Evolutionary conservation across 2,329 filamentous ascomycete species (phyloP), one percentile per base, ranked within the genome.

Genomic region (Paraphoma chrysanthemicola): DNA sequence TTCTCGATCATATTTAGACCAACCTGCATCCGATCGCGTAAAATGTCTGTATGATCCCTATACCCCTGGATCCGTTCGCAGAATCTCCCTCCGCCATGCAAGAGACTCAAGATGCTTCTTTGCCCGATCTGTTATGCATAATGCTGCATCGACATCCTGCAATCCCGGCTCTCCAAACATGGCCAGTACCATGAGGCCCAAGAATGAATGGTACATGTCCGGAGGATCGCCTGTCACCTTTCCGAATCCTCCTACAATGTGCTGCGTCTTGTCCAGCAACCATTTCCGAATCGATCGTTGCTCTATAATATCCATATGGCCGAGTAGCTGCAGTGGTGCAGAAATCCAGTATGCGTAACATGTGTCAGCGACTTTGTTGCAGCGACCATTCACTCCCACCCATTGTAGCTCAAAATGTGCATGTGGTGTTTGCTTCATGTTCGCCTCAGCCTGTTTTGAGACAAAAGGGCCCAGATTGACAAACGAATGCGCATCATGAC

Each of bases 271-370:
- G 48, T 90, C 87, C 9, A 97, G 83, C 11, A 99, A 81, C 77
- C 95, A 98, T 47, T 85, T 83, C n/a, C 92, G 86, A 44, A 90
- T 87, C 0, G 88, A 83, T 10, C 75, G 71, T 5, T 78, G 75
- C 54, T 89, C 82, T 29, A 92, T 77, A n/a, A 93, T 78, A 1
- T 83, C 74, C 11, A 82, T 76, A 53, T 84, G 66, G 12, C 65
- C 68, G 12, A 77, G 66, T 3, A 73, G 57, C 46, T 67, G 61
- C 9, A 77, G 74, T 48, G 92, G 87, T 1, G 87, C 92, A 4
- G 85, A 84, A 0, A 91, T 92, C 95, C 95, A 99, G 82, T 94
- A 99, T 18, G 88, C 90, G 76, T 99, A 99, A 78, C 95, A 99
- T 0, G 95, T 98, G 77, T 99, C 95, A 9, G 91, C 90, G 46